A percentile compares a stretch with the other conserved stretches of the same genome.
phyloP scores from a whole-genome alignment of 169 alveolate genomes.

The Plasmodium knowlesi region DNA sequence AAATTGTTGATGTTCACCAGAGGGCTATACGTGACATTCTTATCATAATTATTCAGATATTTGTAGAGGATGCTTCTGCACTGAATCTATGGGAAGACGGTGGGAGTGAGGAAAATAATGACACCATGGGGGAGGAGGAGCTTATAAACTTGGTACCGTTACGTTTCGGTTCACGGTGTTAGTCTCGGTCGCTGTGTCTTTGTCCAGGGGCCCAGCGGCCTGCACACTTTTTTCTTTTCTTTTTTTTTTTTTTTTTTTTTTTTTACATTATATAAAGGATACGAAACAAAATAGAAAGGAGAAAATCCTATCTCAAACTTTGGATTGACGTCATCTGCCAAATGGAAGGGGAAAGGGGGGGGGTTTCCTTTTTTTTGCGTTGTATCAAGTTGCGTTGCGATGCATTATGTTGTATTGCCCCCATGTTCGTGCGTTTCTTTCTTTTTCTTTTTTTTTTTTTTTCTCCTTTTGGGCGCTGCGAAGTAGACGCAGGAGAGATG shows the following conservation, averaged over 20 bases:
- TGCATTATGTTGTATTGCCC: background rate
- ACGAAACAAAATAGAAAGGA: conserved; percentile 56
- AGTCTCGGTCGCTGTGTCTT: no score
- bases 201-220: background rate
- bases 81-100: conserved; percentile 6
- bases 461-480: background rate
- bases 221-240: background rate
- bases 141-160: background rate
- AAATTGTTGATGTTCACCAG: conserved; percentile 25
- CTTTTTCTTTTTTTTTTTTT: background rate
- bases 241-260: conserved; percentile 1
- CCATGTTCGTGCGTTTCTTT: background rate
- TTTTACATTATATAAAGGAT: conserved; percentile 64
- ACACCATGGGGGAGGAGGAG: background rate
- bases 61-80: conserved; percentile 67
- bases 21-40: background rate
- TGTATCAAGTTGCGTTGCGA: background rate
- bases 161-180: background rate
- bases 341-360: background rate
- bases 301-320: conserved; percentile 68
- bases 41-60: conserved; percentile 16
- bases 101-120: background rate
- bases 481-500: background rate
- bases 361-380: background rate
- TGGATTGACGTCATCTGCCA: conserved; percentile 57